Base-by-base conservation (phyloP, 2,329 filamentous ascomycete genomes). In the Rhytidhysteron rufulum region DNA sequence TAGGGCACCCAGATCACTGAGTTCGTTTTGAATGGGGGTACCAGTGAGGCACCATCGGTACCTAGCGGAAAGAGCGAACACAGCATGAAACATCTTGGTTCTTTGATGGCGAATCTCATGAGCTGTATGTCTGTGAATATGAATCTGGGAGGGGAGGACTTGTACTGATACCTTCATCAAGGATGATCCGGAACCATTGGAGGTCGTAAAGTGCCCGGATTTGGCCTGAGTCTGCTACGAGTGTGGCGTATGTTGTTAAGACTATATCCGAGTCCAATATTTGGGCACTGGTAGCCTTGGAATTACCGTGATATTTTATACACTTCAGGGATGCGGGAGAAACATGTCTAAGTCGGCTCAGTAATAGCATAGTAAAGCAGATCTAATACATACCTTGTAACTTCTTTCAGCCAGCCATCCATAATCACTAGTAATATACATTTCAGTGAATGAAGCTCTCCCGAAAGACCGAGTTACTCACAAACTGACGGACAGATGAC, bases 91-190 rank as follows among this genome's bases (percentile, higher is more conserved):
- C 17, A 17, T n/a, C 30, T 24, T 35, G 17, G 38, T 34, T 16
- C 19, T 27, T n/a, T 25, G 38, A 9, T 40, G 15, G 13, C 25
- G 21, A 22, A 40, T 35, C n/a, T 16, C 25, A 32, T 40, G 38
- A 22, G 41, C 38, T 40, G n/a, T n/a, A n/a, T n/a, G n/a, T n/a
- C n/a, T 4, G 27, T 30, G 16, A 30, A 16, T 30, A 13, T 13
- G 16, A 30, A 16, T 30, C 8, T 30, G 4, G 4, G 13, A 21
- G 30, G 4, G 17, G 13, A 11, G 10, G 19, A 21, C 27, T 20
- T 18, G 7, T 13, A 4, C n/a, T 27, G 9, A 22, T 50, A 67
- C 71, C 72, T 64, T 77, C 74, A 24, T 77, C 73, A 0, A 78
- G 57, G 0, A 75, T 65, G 1, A 75, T 48, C 2, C 72, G 55